phyloP scores from a whole-genome alignment of 73 alveolate species.

The Paraurostyla sp. region DNA sequence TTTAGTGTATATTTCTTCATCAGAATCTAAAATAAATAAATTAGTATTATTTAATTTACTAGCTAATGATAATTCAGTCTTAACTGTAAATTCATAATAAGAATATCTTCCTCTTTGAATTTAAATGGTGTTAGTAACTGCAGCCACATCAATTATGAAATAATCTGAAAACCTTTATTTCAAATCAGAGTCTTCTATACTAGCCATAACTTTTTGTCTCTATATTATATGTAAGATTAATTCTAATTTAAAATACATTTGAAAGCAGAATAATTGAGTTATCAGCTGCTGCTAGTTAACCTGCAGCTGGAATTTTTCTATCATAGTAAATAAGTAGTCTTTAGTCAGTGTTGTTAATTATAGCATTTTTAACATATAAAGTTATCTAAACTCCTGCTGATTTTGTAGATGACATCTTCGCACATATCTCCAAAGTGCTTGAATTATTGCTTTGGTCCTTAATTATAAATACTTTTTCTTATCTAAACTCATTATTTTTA shows the following conservation, averaged over 20 bases:
- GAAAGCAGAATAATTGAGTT: constrained; percentile 45
- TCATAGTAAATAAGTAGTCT: constrained; percentile 37
- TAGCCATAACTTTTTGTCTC: constrained; percentile 52
- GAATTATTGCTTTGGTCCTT: background rate
- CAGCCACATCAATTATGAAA: constrained; percentile 44
- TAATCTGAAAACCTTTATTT: constrained; percentile 7
- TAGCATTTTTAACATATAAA: constrained; percentile 25
- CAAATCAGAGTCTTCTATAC: background rate
- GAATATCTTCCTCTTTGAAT: background rate
- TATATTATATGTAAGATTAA: background rate
- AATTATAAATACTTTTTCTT: background rate
- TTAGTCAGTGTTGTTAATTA: constrained; percentile 55
- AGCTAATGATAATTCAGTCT: constrained; percentile 44
- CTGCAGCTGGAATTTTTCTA: constrained; percentile 57
- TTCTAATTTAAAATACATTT: background rate
- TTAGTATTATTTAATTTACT: background rate
- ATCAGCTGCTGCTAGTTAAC: constrained; percentile 9
- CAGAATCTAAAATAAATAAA: constrained; percentile 27
- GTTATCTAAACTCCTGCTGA: constrained; percentile 53
- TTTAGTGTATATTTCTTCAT: constrained; percentile 63
- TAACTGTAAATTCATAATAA: constrained; percentile 21
- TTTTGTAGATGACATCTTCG: background rate
- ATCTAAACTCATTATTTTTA: constrained; percentile 6
- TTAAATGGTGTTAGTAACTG: constrained; percentile 38
- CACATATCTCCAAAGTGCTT: constrained; percentile 14